Base-by-base conservation (phyloP, 768 basidiomycete species). In the Nidularia pulvinata region DNA sequence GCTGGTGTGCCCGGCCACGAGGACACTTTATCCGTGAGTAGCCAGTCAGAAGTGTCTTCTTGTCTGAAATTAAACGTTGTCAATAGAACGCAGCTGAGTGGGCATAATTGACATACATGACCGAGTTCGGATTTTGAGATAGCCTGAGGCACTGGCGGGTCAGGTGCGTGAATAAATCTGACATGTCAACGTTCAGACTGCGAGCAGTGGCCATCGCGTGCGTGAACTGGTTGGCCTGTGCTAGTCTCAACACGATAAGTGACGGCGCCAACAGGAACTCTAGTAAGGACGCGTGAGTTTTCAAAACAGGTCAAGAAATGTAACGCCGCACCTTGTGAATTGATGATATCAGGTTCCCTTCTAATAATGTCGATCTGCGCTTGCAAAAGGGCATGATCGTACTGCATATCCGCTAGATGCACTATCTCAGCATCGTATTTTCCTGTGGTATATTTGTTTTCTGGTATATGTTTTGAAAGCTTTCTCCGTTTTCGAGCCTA, bases 1-100 rank as follows among this genome's bases (percentile, higher is more conserved):
- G 85, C 80, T 14, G 86, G 75, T 5, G 89, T 81, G 4, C 95
- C 95, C 16, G 89, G 81, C 88, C 96, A 96, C 0, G 89, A 88
- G 2, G 85, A 79, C 7, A 91, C 80, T 55, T 86, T 84, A 62
- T 93, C 91, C 16, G 86, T 86, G 36, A 91, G 74, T 34, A 98
- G 76, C 95, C 95, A 98, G 57, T 88, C 85, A 1, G 85, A 84
- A 3, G 80, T 82, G 51, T 89, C 84, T 59, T 86, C 84, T 69
- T 81, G 79, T 47, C 92, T 94, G 49, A 25, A 52, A 16, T 30
- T 30, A 35, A 33, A 42, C 19, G 48, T 52, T 36, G 59, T 37
- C 54, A 53, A 55, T 13, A 59, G 51, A 25, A 58, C 43, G 52
- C n/a, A 37, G 7, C 19, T 47, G 54, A 50, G 50, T 19, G 48